Evolutionary conservation across 2,329 filamentous ascomycete genomes (phyloP), one percentile per base, ranked within the genome.

Genomic region (Ophiosphaerella herpotricha): DNA sequence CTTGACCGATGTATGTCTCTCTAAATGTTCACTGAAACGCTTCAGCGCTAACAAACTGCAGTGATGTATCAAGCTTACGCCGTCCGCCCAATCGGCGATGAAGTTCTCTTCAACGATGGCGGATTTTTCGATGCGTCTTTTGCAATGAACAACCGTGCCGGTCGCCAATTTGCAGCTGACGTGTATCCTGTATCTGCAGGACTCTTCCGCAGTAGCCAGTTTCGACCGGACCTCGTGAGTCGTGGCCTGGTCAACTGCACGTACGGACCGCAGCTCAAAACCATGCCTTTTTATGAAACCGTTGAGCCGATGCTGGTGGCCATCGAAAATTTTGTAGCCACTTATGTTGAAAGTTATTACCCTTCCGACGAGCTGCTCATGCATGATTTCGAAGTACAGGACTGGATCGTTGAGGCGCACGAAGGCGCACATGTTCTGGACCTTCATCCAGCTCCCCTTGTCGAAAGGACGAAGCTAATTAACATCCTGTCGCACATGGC

Each of bases 1-100:
- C 45, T 69, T 61, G 21, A 64, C 72, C 31, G 52, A 33, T 24
- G 26, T 29, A 29, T 29, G 11, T 3, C 26, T 29, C 26, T 29
- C 26, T 11, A 2, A 29, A 7, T 29, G 11, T 5, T 11, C 6
- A 29, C 26, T 3, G 26, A 11, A 29, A 29, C 7, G 6, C 7
- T 29, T 29, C 7, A 11, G 26, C 26, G 26, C 26, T 29, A 29
- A 29, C 6, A 29, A 29, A 8, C 11, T 8, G 11, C 6, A 29
- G 26, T 39, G 36, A 39, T 23, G n/a, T 39, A 39, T 23, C 36
- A 50, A 14, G 41, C 42, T 18, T 50, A 37, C 41, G 42, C 48
- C 7, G 34, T 50, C 9, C 48, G 42, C n/a, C 29, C 39, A 9
- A 24, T 50, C 2, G 48, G 31, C 11, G 16, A 31, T 14, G 14